Percentiles rank a stretch among this genome's conserved stretches.
Evolutionary conservation across 2,329 filamentous ascomycete genomes (phyloP).

Genomic region (Pseudocercospora crystallina): DNA sequence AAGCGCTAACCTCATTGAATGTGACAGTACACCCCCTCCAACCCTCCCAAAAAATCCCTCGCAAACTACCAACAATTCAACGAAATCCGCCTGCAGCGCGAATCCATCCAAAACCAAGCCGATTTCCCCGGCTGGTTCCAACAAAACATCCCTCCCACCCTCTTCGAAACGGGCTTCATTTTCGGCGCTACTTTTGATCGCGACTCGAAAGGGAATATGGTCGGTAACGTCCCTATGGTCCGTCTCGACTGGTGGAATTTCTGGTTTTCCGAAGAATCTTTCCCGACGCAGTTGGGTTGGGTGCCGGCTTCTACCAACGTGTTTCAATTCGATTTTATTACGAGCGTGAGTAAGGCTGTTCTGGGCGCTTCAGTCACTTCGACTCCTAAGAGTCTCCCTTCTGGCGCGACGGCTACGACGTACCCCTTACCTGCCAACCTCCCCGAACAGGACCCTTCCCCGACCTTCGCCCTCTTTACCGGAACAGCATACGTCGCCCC

Average conservation of each 20-base stretch:
- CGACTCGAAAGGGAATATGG: neutral
- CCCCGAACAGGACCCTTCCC: too few species aligned
- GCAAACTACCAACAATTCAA: slow-evolving; percentile 14
- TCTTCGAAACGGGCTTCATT: slow-evolving; percentile 14
- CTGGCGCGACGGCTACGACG: too few species aligned
- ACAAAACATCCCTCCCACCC: slow-evolving; percentile 3
- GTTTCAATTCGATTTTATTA: too few species aligned
- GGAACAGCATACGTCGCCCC: too few species aligned
- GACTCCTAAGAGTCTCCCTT: too few species aligned
- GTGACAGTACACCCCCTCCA: slow-evolving; percentile 7
- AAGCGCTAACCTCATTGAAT: neutral
- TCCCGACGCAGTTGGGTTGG: slow-evolving; percentile 13
- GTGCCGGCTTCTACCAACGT: too few species aligned
- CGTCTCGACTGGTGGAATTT: slow-evolving; percentile 14
- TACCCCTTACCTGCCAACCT: too few species aligned
- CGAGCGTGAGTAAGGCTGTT: too few species aligned
- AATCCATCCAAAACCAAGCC: slow-evolving; percentile 2
- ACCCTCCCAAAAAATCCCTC: slow-evolving; percentile 1
- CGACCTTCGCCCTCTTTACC: too few species aligned
- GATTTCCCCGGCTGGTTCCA: slow-evolving; percentile 14
- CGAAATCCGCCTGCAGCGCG: slow-evolving; percentile 14
- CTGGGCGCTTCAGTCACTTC: too few species aligned
- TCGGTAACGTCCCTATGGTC: slow-evolving; percentile 2
- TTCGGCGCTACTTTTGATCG: neutral
- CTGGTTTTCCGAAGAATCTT: slow-evolving; percentile 12